Percentiles rank a stretch among this genome's conserved stretches.
These are phyloP conservation scores for Sanghuangporus baumii DNA, from an alignment of 1,284 basidiomycete genomes.

Conservation along the genomic window DNA sequence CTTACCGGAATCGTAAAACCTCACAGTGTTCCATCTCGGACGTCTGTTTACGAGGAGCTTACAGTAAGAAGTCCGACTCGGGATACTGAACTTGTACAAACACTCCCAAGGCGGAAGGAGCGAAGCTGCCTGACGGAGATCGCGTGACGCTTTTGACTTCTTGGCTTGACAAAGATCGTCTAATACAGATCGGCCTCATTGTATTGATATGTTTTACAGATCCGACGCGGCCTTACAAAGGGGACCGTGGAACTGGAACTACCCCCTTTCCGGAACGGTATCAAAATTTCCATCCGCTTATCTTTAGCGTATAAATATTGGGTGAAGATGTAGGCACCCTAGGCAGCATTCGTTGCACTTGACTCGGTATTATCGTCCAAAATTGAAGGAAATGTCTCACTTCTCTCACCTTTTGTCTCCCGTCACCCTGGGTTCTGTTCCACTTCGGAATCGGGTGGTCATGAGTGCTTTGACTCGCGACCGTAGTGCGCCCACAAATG, in stretches of 20 bases:
- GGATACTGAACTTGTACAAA: background rate
- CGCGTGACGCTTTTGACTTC: no score
- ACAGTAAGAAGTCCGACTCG: background rate
- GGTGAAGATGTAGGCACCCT: background rate
- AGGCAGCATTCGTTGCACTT: no score
- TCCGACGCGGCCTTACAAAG: background rate
- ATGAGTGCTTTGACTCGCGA: slow-evolving; percentile 33
- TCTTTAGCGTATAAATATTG: background rate
- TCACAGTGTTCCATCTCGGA: no score
- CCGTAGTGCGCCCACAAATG: slow-evolving; percentile 28
- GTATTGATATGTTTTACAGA: background rate
- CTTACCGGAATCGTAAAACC: no score
- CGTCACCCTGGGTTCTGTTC: slow-evolving; percentile 29
- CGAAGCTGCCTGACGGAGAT: no score
- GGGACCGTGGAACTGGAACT: background rate
- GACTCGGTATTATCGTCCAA: background rate
- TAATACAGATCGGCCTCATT: no score
- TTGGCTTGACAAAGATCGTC: no score
- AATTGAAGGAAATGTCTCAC: background rate
- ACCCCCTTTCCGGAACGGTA: no score
- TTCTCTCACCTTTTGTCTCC: slow-evolving; percentile 28
- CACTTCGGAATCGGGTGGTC: slow-evolving; percentile 27
- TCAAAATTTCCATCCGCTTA: background rate
- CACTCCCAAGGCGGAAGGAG: no score
- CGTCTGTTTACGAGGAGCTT: no score